Evolutionary conservation across 192 early-diverging fungal species (phyloP), one percentile per base, ranked within the genome.

Genomic region (Allomyces macrogynus): DNA sequence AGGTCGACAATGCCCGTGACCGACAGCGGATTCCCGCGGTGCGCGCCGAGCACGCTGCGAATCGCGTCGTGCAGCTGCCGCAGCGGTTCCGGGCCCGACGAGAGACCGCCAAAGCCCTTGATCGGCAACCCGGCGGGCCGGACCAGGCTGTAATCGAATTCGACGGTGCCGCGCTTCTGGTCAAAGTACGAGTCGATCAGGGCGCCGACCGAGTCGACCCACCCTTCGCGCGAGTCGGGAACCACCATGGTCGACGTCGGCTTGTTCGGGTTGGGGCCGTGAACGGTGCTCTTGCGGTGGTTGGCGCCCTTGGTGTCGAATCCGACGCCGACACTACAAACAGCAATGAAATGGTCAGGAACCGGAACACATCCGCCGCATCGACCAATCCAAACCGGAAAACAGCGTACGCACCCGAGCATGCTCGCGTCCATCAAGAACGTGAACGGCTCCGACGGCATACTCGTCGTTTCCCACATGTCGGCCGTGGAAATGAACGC

Each of bases 401-500:
- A n/a, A n/a, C n/a, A 2, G 12, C 14, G 14, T 42, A 22, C 25
- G 40, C 44, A 72, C 71, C 70, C 77, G 14, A 78, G 68, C 77
- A 78, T 78, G 3, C 70, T 61, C 1, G 77, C 75, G 32, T 78
- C 77, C 73, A 78, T 76, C 32, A 78, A 63, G 32, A 78, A 78
- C 11, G 49, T 63, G 64, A 78, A 78, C 57, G 77, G 75, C 63
- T 67, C 63, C 23, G 70, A 57, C 11, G 71, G 66, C 20, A 61
- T 40, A n/a, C 71, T 49, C 12, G 42, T 27, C 24, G 23, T 61
- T 49, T 76, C 75, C 75, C 75, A 74, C 77, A 78, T 78, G n/a
- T 49, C 62, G 24, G 67, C 63, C n/a, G 77, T 78, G 32, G 71
- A 71, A 12, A 78, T 75, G 67, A 78, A 78, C 0, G 77, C 77